These are phyloP conservation scores for Pestalotiopsis sp. DNA, from an alignment of 2,329 filamentous ascomycete genomes.

Conservation along the genomic window DNA sequence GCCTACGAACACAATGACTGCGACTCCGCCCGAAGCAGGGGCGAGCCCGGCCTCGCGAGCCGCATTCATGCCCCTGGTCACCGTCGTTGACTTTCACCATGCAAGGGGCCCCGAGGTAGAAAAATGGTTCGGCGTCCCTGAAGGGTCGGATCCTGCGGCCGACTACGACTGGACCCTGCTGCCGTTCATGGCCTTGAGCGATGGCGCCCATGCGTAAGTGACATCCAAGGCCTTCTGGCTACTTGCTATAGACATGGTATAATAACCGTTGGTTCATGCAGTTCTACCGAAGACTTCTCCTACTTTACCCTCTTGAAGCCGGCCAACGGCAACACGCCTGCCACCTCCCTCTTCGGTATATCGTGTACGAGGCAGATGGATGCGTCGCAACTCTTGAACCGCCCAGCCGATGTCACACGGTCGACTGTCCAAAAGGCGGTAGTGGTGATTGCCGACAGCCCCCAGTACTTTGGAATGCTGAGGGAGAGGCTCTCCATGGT, in stretches of 20 bases:
- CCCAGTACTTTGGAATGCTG: constrained; percentile 87
- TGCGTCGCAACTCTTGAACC: constrained; percentile 73
- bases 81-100: constrained; percentile 84
- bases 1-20: constrained; percentile 11
- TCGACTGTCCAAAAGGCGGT: constrained; percentile 98
- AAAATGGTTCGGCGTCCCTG: constrained; percentile 79
- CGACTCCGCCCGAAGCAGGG: not conserved
- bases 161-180: constrained; percentile 90
- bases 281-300: constrained; percentile 92
- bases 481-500: constrained; percentile 89
- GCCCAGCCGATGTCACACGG: constrained; percentile 88
- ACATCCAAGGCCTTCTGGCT: not conserved
- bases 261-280: constrained; percentile 35
- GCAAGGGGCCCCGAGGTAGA: constrained; percentile 90
- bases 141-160: constrained; percentile 75
- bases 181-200: constrained; percentile 95
- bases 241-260: not conserved
- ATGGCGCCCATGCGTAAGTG: constrained; percentile 89
- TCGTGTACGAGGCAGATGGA: constrained; percentile 93
- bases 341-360: constrained; percentile 91
- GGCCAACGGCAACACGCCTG: constrained; percentile 53
- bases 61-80: constrained; percentile 69
- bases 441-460: constrained; percentile 90
- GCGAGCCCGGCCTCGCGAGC: constrained; percentile 16
- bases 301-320: constrained; percentile 90